Conservation (phyloP, 495 filamentous ascomycete species). For the Penicillium steckii region DNA sequence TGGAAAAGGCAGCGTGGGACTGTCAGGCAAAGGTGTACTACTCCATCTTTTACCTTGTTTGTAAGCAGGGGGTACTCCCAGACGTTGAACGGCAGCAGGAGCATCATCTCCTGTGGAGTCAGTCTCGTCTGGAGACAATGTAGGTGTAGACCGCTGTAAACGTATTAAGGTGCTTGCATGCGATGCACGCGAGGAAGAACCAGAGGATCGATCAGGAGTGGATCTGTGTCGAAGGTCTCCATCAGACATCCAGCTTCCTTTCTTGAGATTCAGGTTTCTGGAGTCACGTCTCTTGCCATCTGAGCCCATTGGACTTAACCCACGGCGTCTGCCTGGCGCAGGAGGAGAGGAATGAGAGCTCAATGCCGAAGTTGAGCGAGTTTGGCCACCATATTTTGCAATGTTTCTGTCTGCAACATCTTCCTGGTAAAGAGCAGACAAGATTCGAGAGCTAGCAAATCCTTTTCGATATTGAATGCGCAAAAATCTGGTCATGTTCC, state of each 20-base stretch:
- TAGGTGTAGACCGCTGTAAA: conserved; percentile 35
- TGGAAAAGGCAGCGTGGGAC: conserved; percentile 36
- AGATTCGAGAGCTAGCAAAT: conserved; percentile 27
- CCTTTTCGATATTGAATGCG: conserved; percentile 24
- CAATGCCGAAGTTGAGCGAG: conserved; percentile 23
- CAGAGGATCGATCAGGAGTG: conserved; percentile 10
- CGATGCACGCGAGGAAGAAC: neutral
- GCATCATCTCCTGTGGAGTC: conserved; percentile 10
- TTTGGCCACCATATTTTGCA: conserved; percentile 22
- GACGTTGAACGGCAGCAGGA: conserved; percentile 15
- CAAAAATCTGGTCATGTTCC: conserved; percentile 44
- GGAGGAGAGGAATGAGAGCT: conserved; percentile 26
- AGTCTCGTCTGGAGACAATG: conserved; percentile 22
- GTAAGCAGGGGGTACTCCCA: conserved; percentile 39
- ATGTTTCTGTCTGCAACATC: conserved; percentile 48
- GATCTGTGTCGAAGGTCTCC: conserved; percentile 16
- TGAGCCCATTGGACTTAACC: conserved; percentile 14
- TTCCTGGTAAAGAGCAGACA: conserved; percentile 40
- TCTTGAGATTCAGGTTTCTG: conserved; percentile 8
- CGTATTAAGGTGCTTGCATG: conserved; percentile 16
- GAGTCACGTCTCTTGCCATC: conserved; percentile 12
- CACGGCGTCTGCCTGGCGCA: conserved; percentile 19
- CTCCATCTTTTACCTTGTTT: conserved; percentile 40
- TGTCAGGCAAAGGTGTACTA: conserved; percentile 41
- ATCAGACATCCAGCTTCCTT: conserved; percentile 14